These are phyloP conservation scores for Leccinum brunneo-olivaceum DNA, from an alignment of 1,284 basidiomycete genomes.

Conservation along the genomic window DNA sequence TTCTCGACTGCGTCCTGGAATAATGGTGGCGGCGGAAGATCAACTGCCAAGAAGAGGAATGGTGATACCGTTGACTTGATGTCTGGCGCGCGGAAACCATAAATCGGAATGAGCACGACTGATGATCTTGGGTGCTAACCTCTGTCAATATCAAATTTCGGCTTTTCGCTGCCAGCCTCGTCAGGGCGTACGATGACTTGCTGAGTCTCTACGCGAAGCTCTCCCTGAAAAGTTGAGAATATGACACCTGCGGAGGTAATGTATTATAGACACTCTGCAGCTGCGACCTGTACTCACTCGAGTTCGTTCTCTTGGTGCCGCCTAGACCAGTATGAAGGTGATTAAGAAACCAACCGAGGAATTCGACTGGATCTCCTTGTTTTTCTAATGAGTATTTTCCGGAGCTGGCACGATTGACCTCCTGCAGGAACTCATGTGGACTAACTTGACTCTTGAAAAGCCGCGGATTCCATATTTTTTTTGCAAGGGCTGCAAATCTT, in stretches of 20 bases:
- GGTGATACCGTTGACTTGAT: constrained; percentile 84
- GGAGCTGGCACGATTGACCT: constrained; percentile 81
- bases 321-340: constrained; percentile 88
- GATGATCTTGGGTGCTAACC: constrained; percentile 42
- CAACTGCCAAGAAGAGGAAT: constrained; percentile 92
- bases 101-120: constrained; percentile 8
- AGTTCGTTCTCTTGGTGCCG: constrained; percentile 80
- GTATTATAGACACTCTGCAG: constrained; percentile 12
- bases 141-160: constrained; percentile 86
- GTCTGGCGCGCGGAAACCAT: constrained; percentile 43
- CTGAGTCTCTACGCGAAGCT: constrained; percentile 89
- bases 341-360: constrained; percentile 94
- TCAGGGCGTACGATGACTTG: constrained; percentile 84
- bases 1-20: constrained; percentile 95
- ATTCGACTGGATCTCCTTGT: constrained; percentile 95
- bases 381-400: constrained; percentile 90
- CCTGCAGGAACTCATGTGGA: constrained; percentile 97
- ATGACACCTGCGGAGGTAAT: constrained; percentile 61
- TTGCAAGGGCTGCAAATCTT: constrained; percentile 79
- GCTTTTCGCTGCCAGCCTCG: constrained; percentile 63
- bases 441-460: constrained; percentile 97
- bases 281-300: constrained; percentile 51
- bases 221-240: constrained; percentile 91
- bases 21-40: constrained; percentile 91
- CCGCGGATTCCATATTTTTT: constrained; percentile 93